Evolutionary conservation across 2,329 filamentous ascomycete species (phyloP), one percentile per base, ranked within the genome.

Genomic region (Penicillium sp.): DNA sequence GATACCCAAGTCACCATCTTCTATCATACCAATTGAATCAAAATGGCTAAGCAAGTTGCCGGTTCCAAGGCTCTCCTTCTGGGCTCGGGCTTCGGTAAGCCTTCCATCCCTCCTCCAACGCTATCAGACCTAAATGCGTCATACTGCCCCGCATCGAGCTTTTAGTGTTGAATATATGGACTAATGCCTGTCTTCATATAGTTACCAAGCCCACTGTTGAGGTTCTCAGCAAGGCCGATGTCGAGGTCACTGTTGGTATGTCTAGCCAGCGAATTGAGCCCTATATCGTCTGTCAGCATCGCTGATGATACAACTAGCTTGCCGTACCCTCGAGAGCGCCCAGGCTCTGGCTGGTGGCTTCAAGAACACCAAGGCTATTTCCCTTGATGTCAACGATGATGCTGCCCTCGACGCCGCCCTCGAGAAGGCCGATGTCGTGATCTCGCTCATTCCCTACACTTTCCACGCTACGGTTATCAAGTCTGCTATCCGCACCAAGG

Each of bases 381-480:
- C 88, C 48, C 83, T 97, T 68, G 89, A 97, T 68, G 92, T 95
- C 60, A 86, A 74, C 65, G 77, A 95, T 70, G 80, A 79, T 41
- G 72, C 78, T 50, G 89, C 88, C 29, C 83, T 97, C 51, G 90
- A 96, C 64, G 82, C 83, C 45, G 89, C 84, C 66, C 81, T 95
- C 52, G 83, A 79, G 66, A 83, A 95, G 78, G 80, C 87, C 69
- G 87, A 93, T 68, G 75, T 95, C 10, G 84, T 87, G 68, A 87
- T 91, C 70, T 82, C 77, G 66, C 72, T 97, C 72, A 95, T 97
- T 63, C 92, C 92, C 42, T 97, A 96, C 77, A 95, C 84, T 53
- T 89, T 83, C 80, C 90, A 95, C 72, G 88, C 86, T 38, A 78
- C 80, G 48, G 90, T 96, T 64, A 95, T 96, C 82, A 92, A 95